A percentile compares a stretch with the other conserved stretches of the same genome.
Evolutionary conservation across 352 stramenopile genomes (phyloP).

Genomic region (Globisporangium sylvaticum): DNA sequence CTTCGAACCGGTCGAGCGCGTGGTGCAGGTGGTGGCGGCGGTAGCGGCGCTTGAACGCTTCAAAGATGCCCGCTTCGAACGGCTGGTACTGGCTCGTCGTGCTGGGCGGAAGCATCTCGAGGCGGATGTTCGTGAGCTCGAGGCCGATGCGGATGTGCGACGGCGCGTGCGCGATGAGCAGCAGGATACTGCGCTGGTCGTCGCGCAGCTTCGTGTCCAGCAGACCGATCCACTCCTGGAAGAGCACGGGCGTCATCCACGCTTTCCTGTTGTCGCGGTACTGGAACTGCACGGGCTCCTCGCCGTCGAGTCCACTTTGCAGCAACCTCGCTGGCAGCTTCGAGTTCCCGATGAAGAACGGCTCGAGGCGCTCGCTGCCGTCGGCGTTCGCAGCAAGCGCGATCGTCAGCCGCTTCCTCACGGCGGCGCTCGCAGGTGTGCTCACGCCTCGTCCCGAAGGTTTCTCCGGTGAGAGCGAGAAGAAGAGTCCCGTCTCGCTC

Average conservation of each 20-base stretch:
- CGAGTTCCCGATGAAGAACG: slow-evolving; percentile 42
- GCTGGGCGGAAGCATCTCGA: slow-evolving; percentile 41
- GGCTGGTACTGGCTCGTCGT: slow-evolving; percentile 28
- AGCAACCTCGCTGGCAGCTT: slow-evolving; percentile 20
- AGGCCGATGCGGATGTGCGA: slow-evolving; percentile 47
- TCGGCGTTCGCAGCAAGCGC: slow-evolving; percentile 46
- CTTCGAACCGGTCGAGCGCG: slow-evolving; percentile 47
- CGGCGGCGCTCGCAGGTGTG: slow-evolving; percentile 14
- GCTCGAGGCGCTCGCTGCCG: slow-evolving; percentile 47
- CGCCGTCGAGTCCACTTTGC: slow-evolving; percentile 1
- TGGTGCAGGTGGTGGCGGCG: slow-evolving; percentile 50
- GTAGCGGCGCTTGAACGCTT: slow-evolving; percentile 51
- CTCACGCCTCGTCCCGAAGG: slow-evolving; percentile 19
- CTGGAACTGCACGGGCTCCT: slow-evolving; percentile 26
- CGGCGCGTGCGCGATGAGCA: slow-evolving; percentile 38
- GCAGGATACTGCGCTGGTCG: slow-evolving; percentile 33
- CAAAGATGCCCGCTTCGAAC: slow-evolving; percentile 39
- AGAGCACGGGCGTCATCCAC: slow-evolving; percentile 60
- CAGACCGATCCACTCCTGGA: slow-evolving; percentile 48
- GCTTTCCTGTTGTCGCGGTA: slow-evolving; percentile 50
- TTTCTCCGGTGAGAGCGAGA: slow-evolving; percentile 47
- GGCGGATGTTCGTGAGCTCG: slow-evolving; percentile 47
- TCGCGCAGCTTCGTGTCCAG: slow-evolving; percentile 50
- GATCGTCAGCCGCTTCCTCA: slow-evolving; percentile 32
- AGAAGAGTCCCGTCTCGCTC: slow-evolving; percentile 51